Conservation (phyloP, 140 eudicot species). For the Bidens hawaiensis region DNA sequence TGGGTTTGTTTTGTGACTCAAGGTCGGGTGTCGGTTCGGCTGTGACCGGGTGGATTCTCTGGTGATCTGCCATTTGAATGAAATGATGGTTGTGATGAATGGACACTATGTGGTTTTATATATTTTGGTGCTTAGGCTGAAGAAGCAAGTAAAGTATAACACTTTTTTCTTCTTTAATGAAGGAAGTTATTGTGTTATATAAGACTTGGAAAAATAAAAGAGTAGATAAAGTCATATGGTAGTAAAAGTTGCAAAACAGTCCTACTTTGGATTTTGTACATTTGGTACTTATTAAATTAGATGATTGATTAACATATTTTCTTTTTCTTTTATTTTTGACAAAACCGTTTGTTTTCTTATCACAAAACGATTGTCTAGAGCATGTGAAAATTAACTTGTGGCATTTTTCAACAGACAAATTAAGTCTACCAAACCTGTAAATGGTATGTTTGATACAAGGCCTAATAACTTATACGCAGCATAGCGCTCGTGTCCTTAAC, state of each 20-base stretch:
- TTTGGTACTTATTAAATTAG: background rate
- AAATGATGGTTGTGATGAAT: background rate
- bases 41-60: conserved; percentile 64
- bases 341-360: background rate
- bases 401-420: background rate
- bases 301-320: background rate
- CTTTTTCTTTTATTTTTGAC: background rate
- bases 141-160: conserved; percentile 28
- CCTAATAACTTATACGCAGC: background rate
- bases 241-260: conserved; percentile 11
- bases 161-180: conserved; percentile 22
- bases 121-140: conserved; percentile 12
- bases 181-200: conserved; percentile 19
- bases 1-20: conserved; percentile 33
- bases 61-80: conserved; percentile 63
- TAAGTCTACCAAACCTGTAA: too few relatives aligned
- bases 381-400: background rate
- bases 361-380: background rate
- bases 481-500: too few relatives aligned
- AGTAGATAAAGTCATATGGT: conserved; percentile 24
- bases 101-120: background rate
- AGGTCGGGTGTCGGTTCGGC: conserved; percentile 34
- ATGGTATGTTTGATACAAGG: too few relatives aligned
- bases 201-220: conserved; percentile 17
- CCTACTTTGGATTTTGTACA: conserved; percentile 8